Evolutionary conservation across 352 stramenopile species (phyloP).

Genomic region (Pythium monospermum): DNA sequence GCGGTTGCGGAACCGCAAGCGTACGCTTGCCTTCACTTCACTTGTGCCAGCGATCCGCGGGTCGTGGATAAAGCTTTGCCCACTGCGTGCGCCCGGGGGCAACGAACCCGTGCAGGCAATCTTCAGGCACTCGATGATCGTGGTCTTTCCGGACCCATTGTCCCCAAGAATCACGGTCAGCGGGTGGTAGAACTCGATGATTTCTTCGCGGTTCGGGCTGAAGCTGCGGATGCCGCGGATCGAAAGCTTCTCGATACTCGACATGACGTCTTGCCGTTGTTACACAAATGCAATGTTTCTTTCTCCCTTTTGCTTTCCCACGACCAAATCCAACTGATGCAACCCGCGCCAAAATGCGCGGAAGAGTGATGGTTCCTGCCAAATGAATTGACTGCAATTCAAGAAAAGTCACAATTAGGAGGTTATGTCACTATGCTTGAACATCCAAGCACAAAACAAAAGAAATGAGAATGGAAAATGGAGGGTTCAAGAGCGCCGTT

Average conservation of each 20-base stretch:
- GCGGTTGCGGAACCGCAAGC: slow-evolving; percentile 91
- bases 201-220: slow-evolving; percentile 92
- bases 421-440: slow-evolving; percentile 1
- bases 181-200: slow-evolving; percentile 98
- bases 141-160: slow-evolving; percentile 99
- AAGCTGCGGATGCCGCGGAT: slow-evolving; percentile 98
- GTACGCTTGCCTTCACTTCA: slow-evolving; percentile 88
- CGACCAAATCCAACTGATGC: background rate
- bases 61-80: slow-evolving; percentile 96
- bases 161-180: slow-evolving; percentile 98
- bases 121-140: slow-evolving; percentile 99
- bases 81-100: slow-evolving; percentile 85
- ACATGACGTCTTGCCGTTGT: slow-evolving; percentile 73
- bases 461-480: no score
- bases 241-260: slow-evolving; percentile 97
- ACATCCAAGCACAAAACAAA: no score
- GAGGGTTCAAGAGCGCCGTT: no score
- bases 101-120: slow-evolving; percentile 94
- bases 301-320: background rate
- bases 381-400: slow-evolving; percentile 23
- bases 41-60: slow-evolving; percentile 89
- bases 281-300: background rate
- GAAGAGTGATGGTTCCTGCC: slow-evolving; percentile 16
- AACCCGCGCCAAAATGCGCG: slow-evolving; percentile 16
- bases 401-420: background rate